Evolutionary conservation across 352 stramenopile species (phyloP).

Genomic region (Globisporangium cederbergense): DNA sequence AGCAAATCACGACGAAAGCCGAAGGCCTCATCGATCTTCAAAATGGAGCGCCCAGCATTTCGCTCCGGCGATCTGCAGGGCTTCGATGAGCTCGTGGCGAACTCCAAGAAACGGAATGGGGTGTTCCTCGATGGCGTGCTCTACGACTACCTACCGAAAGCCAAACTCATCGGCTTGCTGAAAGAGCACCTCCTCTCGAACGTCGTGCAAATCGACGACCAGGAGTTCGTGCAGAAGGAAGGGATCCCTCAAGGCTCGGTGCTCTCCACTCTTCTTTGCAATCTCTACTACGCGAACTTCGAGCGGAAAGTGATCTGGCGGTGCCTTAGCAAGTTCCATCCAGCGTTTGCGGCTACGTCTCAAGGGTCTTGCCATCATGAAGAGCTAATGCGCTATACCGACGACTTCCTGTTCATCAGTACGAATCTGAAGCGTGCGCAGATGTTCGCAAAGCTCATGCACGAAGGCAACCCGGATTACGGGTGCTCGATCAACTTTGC

Average conservation of each 20-base stretch:
- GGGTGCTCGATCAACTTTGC: conserved; percentile 26
- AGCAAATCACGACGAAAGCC: neutral
- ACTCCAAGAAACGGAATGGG: conserved; percentile 37
- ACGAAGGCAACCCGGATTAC: conserved; percentile 55
- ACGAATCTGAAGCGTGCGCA: conserved; percentile 43
- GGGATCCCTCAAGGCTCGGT: conserved; percentile 83
- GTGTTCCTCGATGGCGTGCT: conserved; percentile 76
- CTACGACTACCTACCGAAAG: conserved; percentile 65
- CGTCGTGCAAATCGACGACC: conserved; percentile 44
- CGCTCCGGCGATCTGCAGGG: conserved; percentile 44
- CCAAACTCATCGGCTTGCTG: conserved; percentile 44
- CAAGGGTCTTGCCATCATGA: conserved; percentile 41
- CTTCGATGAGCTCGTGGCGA: conserved; percentile 47
- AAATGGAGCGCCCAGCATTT: conserved; percentile 55
- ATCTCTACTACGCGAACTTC: conserved; percentile 79
- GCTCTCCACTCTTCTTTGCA: conserved; percentile 76
- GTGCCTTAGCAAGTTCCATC: conserved; percentile 25
- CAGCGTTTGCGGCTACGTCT: conserved; percentile 1
- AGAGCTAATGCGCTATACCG: conserved; percentile 66
- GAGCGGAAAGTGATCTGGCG: conserved; percentile 58
- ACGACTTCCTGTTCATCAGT: conserved; percentile 77
- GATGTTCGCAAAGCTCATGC: conserved; percentile 57
- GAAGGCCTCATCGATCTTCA: conserved; percentile 34
- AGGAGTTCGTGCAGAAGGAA: conserved; percentile 51
- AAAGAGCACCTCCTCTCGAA: conserved; percentile 68